Base-by-base conservation (phyloP, 1,139 yeast genomes). In the Waltiozyma sp. region DNA sequence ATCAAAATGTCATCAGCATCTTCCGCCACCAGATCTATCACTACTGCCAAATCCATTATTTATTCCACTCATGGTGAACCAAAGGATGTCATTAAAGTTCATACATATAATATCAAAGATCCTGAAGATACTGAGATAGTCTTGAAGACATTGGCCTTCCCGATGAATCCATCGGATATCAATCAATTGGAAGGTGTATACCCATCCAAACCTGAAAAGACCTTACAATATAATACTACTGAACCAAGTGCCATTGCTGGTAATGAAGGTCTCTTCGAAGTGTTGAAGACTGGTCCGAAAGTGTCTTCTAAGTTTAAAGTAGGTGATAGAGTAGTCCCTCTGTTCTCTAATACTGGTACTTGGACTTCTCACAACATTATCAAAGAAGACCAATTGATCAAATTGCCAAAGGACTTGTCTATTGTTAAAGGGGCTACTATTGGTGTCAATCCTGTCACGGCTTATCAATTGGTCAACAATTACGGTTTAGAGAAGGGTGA, bases 281-380 rank as follows among this genome's bases (percentile, higher is more conserved):
- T 91, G 15, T 61, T 86, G 21, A 77, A 83, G 49, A 76, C 76
- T 19, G 96, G 96, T n/a, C 56, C 67, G 23, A 48, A 58, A 28
- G 66, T 65, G 18, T 52, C 58, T 7, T 16, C 23, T 13, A 60
- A 57, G 1, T 68, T 88, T 43, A 54, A 68, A 43, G 65, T 68
- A 4, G 97, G 96, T 38, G 97, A 91, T 60, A 88, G 95, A 93
- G 88, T 84, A 28, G 74, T 91, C 40, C 96, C 97, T n/a, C 59
- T 75, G n/a, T 64, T 68, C 34, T 82, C 87, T 16, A 82, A 86
- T 56, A 80, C 81, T 50, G 99, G 98, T 34, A 91, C 98, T 3
- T 91, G 99, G 99, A 75, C 96, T 51, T 77, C 95, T 2, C 91
- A 83, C 57, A 83, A 86, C 16, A 59, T 76, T 47, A 71, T 77